Evolutionary conservation across 2,329 filamentous ascomycete species (phyloP).

Genomic region (Rachicladosporium sp.): DNA sequence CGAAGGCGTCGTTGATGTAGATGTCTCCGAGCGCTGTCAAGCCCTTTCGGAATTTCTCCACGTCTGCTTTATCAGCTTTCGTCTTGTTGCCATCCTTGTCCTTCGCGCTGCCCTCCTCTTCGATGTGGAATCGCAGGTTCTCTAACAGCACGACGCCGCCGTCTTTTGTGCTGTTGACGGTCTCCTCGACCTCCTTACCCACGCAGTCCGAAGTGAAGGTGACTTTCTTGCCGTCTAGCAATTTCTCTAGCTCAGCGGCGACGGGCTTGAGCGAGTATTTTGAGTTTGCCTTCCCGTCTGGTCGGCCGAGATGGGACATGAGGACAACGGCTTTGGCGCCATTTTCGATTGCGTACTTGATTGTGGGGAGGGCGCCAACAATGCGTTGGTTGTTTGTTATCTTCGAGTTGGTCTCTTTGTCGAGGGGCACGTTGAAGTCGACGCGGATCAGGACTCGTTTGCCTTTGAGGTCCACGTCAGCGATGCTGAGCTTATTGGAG

Average conservation of each 20-base stretch:
- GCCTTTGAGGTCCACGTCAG: conserved; percentile 91
- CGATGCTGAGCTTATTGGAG: conserved; percentile 94
- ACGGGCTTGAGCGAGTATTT: conserved; percentile 96
- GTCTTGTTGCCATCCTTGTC: conserved; percentile 91
- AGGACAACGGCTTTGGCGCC: conserved; percentile 60
- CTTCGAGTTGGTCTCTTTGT: conserved; percentile 62
- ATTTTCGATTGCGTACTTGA: conserved; percentile 29
- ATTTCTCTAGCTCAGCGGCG: conserved; percentile 61
- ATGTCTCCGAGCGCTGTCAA: conserved; percentile 89
- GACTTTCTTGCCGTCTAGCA: conserved; percentile 69
- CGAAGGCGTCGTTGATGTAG: conserved; percentile 98
- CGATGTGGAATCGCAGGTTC: conserved; percentile 95
- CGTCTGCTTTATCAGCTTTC: conserved; percentile 90
- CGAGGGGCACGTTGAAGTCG: conserved; percentile 98
- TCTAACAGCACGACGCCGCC: conserved; percentile 85
- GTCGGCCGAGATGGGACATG: conserved; percentile 97
- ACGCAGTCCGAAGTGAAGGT: conserved; percentile 85
- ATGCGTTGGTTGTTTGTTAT: conserved; percentile 99
- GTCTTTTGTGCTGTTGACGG: conserved; percentile 67
- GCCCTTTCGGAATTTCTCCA: conserved; percentile 87
- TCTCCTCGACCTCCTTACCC: conserved; percentile 77
- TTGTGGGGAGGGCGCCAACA: conserved; percentile 57
- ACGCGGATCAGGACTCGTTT: conserved; percentile 97
- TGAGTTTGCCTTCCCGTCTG: conserved; percentile 74
- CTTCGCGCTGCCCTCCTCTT: conserved; percentile 95